These are phyloP conservation scores for Raphanus raphanistrum DNA, from an alignment of 345 rosid genomes.

Conservation along the genomic window DNA sequence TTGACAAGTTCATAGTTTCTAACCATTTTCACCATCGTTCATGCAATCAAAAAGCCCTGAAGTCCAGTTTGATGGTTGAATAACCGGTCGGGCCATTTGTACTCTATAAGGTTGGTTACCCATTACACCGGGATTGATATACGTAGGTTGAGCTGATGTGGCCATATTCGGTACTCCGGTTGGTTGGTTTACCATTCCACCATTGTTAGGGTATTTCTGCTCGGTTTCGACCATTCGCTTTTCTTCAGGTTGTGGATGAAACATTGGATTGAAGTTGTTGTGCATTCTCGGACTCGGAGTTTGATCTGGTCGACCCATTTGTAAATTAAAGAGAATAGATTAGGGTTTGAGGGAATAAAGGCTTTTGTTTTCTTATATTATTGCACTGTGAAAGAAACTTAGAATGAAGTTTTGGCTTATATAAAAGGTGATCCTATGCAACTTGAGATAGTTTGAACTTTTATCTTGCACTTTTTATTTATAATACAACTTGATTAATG, in stretches of 20 bases:
- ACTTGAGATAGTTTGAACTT: constrained; percentile 21
- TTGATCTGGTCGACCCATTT: constrained; percentile 36
- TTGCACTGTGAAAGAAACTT: background rate
- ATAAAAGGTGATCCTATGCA: constrained; percentile 9
- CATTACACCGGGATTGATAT: background rate
- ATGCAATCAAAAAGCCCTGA: constrained; percentile 68
- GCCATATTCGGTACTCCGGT: background rate
- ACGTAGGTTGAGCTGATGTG: constrained; percentile 1
- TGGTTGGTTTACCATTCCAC: constrained; percentile 6
- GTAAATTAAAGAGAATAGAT: constrained; percentile 2
- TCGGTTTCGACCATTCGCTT: background rate
- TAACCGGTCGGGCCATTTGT: background rate
- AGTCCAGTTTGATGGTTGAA: constrained; percentile 44
- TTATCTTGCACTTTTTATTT: constrained; percentile 12
- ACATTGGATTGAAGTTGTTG: constrained; percentile 27
- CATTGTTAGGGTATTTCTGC: constrained; percentile 20
- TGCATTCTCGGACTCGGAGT: constrained; percentile 19
- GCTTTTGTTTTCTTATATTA: background rate
- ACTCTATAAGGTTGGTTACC: background rate
- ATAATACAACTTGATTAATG: background rate
- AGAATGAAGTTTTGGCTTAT: constrained; percentile 20
- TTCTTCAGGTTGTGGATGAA: constrained; percentile 11
- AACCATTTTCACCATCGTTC: constrained; percentile 66
- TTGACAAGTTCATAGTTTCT: background rate
- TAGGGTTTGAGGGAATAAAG: background rate